These are phyloP conservation scores for Pulveroboletus sp. DNA, from an alignment of 768 basidiomycete species.

Conservation along the genomic window DNA sequence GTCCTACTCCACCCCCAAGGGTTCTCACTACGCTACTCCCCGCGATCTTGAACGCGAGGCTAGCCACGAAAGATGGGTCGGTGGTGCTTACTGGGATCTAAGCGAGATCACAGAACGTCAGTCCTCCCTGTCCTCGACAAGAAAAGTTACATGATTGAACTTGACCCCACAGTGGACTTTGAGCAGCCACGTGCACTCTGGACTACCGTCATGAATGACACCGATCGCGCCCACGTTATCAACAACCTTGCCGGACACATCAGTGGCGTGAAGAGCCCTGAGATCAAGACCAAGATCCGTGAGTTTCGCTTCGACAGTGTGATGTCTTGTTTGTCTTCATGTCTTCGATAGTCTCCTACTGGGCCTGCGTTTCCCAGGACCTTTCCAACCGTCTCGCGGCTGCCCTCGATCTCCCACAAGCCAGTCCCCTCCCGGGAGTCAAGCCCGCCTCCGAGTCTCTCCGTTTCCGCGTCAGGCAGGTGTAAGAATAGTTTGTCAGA, in stretches of 20 bases:
- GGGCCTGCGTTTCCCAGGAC: constrained; percentile 71
- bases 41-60: constrained; percentile 36
- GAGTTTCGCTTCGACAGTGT: constrained; percentile 26
- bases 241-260: constrained; percentile 65
- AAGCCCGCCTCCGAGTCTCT: constrained; percentile 56
- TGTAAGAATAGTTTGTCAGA: background rate
- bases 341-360: constrained; percentile 56
- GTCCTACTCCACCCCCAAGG: constrained; percentile 49
- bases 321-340: background rate
- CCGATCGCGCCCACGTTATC: constrained; percentile 56
- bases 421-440: constrained; percentile 51
- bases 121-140: constrained; percentile 24
- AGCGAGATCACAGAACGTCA: constrained; percentile 76
- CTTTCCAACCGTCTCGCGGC: constrained; percentile 76
- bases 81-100: constrained; percentile 62
- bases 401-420: constrained; percentile 54
- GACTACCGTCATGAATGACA: constrained; percentile 61
- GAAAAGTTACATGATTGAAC: background rate
- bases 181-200: constrained; percentile 77
- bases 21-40: constrained; percentile 38
- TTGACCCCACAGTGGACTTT: constrained; percentile 58
- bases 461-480: constrained; percentile 38
- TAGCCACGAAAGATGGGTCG: constrained; percentile 73
- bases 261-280: constrained; percentile 52
- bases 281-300: constrained; percentile 64